These are phyloP conservation scores for Paulownia fortunei DNA, from an alignment of 257 asterid genomes.

Conservation along the genomic window DNA sequence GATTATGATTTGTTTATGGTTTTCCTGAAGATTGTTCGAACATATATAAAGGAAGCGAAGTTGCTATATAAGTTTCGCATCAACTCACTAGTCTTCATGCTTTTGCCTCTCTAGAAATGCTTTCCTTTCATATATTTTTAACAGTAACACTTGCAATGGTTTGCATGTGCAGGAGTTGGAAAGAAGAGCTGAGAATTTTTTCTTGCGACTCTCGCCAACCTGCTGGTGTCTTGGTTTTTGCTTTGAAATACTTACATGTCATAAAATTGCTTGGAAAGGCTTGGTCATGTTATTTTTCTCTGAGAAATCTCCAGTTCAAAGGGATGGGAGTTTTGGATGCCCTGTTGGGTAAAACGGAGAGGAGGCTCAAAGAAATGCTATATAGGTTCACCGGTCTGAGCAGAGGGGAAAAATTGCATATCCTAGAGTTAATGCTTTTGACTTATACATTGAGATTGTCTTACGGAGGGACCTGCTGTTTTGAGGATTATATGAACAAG, in stretches of 20 bases:
- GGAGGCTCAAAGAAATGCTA: constrained; percentile 60
- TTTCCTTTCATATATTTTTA: not conserved
- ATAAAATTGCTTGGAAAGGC: constrained; percentile 67
- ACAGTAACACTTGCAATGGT: constrained; percentile 28
- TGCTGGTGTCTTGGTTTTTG: constrained; percentile 48
- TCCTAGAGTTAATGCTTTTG: constrained; percentile 68
- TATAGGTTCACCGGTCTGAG: constrained; percentile 52
- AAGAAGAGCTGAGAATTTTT: constrained; percentile 58
- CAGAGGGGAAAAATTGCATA: constrained; percentile 51
- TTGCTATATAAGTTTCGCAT: not conserved
- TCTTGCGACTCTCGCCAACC: constrained; percentile 31
- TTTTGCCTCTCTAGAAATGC: constrained; percentile 17
- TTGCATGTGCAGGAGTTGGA: constrained; percentile 73
- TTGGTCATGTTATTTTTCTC: constrained; percentile 48
- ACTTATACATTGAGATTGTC: constrained; percentile 46
- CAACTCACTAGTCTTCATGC: not conserved
- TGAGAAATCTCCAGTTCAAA: constrained; percentile 37
- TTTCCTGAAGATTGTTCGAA: not conserved
- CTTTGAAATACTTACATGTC: constrained; percentile 56
- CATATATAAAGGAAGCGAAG: not conserved
- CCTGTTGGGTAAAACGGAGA: constrained; percentile 54
- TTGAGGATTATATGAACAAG: constrained; percentile 40
- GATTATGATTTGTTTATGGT: not conserved
- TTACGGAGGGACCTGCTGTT: constrained; percentile 36
- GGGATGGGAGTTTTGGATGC: constrained; percentile 43